Evolutionary conservation across 2,329 filamentous ascomycete genomes (phyloP).

Genomic region (Xylariomycetidae sp.): DNA sequence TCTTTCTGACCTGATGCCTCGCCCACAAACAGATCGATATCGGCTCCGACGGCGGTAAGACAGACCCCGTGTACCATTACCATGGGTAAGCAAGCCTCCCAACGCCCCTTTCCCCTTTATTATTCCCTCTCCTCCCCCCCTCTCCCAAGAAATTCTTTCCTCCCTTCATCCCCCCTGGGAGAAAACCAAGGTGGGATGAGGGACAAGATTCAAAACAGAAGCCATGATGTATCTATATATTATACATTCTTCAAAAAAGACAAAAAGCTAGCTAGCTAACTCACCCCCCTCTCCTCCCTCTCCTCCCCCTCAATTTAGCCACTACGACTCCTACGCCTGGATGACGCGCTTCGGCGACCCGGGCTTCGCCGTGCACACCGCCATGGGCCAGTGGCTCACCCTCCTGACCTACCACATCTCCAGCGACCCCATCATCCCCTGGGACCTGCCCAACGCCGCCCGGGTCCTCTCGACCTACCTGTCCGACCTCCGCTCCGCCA

Average conservation of each 20-base stretch:
- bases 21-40: constrained; percentile 2
- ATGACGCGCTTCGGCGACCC: constrained; percentile 47
- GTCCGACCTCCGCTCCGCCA: constrained; percentile 2
- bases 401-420: constrained; percentile 8
- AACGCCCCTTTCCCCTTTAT: not conserved
- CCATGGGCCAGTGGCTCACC: constrained; percentile 36
- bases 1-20: too few relatives aligned
- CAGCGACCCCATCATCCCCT: constrained; percentile 4
- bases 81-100: constrained; percentile 2
- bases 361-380: constrained; percentile 42
- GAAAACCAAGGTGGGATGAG: too few relatives aligned
- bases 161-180: too few relatives aligned
- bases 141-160: too few relatives aligned
- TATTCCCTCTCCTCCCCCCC: not conserved
- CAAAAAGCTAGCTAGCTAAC: too few relatives aligned
- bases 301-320: too few relatives aligned
- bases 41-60: constrained; percentile 4
- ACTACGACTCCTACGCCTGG: constrained; percentile 36
- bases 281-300: too few relatives aligned
- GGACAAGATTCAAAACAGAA: too few relatives aligned
- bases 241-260: too few relatives aligned
- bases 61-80: constrained; percentile 7
- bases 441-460: constrained; percentile 4
- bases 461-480: constrained; percentile 2
- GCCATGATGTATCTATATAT: too few relatives aligned